A percentile compares a stretch with the other conserved stretches of the same genome.
Evolutionary conservation across 148 eudicot genomes (phyloP).

Genomic region (Spergularia bocconei): DNA sequence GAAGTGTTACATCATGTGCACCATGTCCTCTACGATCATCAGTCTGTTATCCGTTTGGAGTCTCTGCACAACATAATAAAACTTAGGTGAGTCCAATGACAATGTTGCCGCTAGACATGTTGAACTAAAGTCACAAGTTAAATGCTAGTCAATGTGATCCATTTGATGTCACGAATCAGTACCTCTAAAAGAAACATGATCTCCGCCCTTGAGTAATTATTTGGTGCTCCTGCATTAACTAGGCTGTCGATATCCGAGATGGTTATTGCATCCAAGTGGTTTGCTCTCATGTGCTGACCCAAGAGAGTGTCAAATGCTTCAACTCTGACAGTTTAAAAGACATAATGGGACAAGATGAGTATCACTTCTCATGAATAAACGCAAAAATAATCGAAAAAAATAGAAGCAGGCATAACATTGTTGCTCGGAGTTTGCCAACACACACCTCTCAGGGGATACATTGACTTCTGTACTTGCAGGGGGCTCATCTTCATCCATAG

Average conservation of each 20-base stretch:
- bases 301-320: conserved; percentile 67
- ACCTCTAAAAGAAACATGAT: conserved; percentile 71
- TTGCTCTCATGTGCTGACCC: conserved; percentile 76
- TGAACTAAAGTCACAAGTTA: not conserved
- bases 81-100: conserved; percentile 11
- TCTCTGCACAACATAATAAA: conserved; percentile 33
- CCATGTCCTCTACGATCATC: conserved; percentile 41
- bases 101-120: not conserved
- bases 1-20: conserved; percentile 43
- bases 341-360: not conserved
- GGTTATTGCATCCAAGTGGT: conserved; percentile 72
- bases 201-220: conserved; percentile 59
- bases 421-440: not conserved
- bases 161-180: conserved; percentile 6
- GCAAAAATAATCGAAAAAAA: not conserved
- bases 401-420: not conserved
- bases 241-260: conserved; percentile 66
- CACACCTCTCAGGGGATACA: conserved; percentile 59
- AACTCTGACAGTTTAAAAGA: conserved; percentile 42
- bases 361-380: not conserved
- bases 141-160: not conserved
- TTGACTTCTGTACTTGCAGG: conserved; percentile 40
- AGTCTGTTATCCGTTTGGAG: conserved; percentile 47
- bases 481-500: conserved; percentile 86
- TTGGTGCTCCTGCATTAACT: conserved; percentile 61